These are phyloP conservation scores for Ascochyta viciae-villosae DNA, from an alignment of 2,329 filamentous ascomycete species.

Conservation along the genomic window DNA sequence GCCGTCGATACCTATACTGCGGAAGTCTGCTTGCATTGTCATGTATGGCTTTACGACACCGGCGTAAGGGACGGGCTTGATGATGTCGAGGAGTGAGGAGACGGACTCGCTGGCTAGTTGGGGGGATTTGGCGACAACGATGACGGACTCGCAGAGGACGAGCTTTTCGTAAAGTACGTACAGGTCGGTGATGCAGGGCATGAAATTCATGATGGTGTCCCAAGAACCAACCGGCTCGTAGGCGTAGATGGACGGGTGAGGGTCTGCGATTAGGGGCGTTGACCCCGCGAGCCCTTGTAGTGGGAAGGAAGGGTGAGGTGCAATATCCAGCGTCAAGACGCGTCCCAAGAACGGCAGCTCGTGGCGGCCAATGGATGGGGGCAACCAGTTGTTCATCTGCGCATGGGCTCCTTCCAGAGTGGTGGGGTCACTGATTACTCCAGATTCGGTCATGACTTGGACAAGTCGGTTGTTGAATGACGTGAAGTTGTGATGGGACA, in stretches of 20 bases:
- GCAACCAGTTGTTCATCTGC: slow-evolving; percentile 48
- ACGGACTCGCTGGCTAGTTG: slow-evolving; percentile 51
- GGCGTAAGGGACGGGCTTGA: slow-evolving; percentile 51
- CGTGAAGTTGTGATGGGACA: slow-evolving; percentile 51
- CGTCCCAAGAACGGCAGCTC: slow-evolving; percentile 51
- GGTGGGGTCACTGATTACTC: slow-evolving; percentile 49
- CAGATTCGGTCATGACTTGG: slow-evolving; percentile 46
- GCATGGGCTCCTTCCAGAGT: slow-evolving; percentile 47
- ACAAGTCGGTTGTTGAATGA: slow-evolving; percentile 47
- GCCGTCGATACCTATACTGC: slow-evolving; percentile 49
- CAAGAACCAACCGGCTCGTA: slow-evolving; percentile 51
- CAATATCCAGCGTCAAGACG: slow-evolving; percentile 48
- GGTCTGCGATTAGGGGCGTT: slow-evolving; percentile 40
- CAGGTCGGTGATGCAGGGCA: slow-evolving; percentile 52
- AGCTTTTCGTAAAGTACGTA: slow-evolving; percentile 52
- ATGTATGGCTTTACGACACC: slow-evolving; percentile 51
- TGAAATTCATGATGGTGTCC: slow-evolving; percentile 49
- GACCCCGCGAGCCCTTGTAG: slow-evolving; percentile 48
- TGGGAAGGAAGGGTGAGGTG: slow-evolving; percentile 50
- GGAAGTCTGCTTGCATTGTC: slow-evolving; percentile 54
- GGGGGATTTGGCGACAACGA: slow-evolving; percentile 52
- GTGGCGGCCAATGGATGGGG: slow-evolving; percentile 47
- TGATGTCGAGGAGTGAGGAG: slow-evolving; percentile 49
- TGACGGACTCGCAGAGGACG: slow-evolving; percentile 50
- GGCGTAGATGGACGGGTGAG: slow-evolving; percentile 46